phyloP scores from a whole-genome alignment of 1,284 basidiomycete genomes.

The Microbotryum violaceum region DNA sequence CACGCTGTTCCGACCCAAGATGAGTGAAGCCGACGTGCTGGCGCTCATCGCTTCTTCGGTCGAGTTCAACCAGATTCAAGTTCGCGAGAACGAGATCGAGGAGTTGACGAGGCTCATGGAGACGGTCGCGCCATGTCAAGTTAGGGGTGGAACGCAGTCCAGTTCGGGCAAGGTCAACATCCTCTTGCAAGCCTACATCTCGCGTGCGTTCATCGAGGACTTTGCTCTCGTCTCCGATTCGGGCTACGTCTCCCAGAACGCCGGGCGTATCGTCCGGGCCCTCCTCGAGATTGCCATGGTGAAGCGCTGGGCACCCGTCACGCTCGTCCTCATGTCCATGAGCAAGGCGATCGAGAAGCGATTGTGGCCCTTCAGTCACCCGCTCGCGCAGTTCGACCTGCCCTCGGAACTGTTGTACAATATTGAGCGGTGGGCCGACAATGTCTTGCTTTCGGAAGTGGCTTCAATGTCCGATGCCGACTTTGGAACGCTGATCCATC shows the following conservation, averaged over 20 bases:
- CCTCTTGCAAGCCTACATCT: slow-evolving; percentile 85
- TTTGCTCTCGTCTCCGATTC: slow-evolving; percentile 95
- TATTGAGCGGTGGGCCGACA: slow-evolving; percentile 73
- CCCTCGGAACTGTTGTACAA: slow-evolving; percentile 73
- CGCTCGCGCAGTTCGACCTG: slow-evolving; percentile 67
- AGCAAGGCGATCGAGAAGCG: slow-evolving; percentile 67
- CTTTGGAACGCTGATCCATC: slow-evolving; percentile 74
- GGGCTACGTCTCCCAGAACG: slow-evolving; percentile 76
- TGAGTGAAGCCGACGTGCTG: slow-evolving; percentile 92
- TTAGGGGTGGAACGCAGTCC: slow-evolving; percentile 71
- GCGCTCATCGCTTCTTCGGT: slow-evolving; percentile 80
- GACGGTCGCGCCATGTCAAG: slow-evolving; percentile 64
- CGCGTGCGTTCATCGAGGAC: slow-evolving; percentile 71
- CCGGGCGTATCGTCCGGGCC: slow-evolving; percentile 85
- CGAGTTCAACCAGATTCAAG: slow-evolving; percentile 94
- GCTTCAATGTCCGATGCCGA: slow-evolving; percentile 63
- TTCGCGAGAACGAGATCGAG: slow-evolving; percentile 78
- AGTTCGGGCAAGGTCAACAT: slow-evolving; percentile 90
- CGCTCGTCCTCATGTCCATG: slow-evolving; percentile 75
- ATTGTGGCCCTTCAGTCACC: slow-evolving; percentile 94
- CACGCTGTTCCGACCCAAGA: slow-evolving; percentile 65
- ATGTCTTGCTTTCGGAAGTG: slow-evolving; percentile 69
- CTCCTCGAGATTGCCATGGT: slow-evolving; percentile 90
- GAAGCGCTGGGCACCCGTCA: slow-evolving; percentile 78
- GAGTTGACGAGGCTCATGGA: slow-evolving; percentile 71